phyloP scores from a whole-genome alignment of 2,329 filamentous ascomycete genomes.

The Macrophomina tecta region DNA sequence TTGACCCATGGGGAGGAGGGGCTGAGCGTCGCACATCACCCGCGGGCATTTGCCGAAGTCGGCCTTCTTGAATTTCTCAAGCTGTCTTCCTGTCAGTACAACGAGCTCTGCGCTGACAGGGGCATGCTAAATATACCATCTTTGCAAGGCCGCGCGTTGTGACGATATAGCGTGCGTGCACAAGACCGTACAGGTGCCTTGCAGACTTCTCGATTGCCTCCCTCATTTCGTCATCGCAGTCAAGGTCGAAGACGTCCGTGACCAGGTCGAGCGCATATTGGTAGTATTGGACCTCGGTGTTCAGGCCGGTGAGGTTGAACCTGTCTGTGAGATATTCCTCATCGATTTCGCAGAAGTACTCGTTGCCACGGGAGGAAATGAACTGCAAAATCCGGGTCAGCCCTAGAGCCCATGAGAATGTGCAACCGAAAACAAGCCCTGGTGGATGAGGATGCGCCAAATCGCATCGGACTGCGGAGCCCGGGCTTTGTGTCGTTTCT shows the following conservation, averaged over 20 bases:
- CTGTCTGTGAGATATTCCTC: slow-evolving; percentile 98
- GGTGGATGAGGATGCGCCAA: neutral
- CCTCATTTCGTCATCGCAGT: slow-evolving; percentile 97
- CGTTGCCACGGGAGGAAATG: slow-evolving; percentile 95
- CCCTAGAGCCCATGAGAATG: neutral
- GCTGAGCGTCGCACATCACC: slow-evolving; percentile 92
- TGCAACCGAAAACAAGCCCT: neutral
- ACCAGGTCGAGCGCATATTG: slow-evolving; percentile 98
- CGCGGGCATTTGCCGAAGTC: slow-evolving; percentile 98
- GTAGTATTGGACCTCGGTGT: slow-evolving; percentile 98
- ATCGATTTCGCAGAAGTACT: slow-evolving; percentile 99
- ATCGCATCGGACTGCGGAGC: neutral
- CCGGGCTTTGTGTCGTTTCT: neutral
- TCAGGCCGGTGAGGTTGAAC: slow-evolving; percentile 96
- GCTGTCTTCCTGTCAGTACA: slow-evolving; percentile 57
- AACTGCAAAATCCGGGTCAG: slow-evolving; percentile 67
- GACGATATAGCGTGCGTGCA: slow-evolving; percentile 95
- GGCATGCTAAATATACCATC: slow-evolving; percentile 70
- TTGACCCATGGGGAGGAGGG: slow-evolving; percentile 91
- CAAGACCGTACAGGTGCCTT: slow-evolving; percentile 90
- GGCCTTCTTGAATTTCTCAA: slow-evolving; percentile 98
- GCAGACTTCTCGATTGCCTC: slow-evolving; percentile 98
- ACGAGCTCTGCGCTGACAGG: neutral
- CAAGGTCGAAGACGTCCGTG: slow-evolving; percentile 97
- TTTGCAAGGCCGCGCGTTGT: slow-evolving; percentile 92